Evolutionary conservation across 2,329 filamentous ascomycete genomes (phyloP), one percentile per base, ranked within the genome.

Genomic region (Pseudonectria foliicola): DNA sequence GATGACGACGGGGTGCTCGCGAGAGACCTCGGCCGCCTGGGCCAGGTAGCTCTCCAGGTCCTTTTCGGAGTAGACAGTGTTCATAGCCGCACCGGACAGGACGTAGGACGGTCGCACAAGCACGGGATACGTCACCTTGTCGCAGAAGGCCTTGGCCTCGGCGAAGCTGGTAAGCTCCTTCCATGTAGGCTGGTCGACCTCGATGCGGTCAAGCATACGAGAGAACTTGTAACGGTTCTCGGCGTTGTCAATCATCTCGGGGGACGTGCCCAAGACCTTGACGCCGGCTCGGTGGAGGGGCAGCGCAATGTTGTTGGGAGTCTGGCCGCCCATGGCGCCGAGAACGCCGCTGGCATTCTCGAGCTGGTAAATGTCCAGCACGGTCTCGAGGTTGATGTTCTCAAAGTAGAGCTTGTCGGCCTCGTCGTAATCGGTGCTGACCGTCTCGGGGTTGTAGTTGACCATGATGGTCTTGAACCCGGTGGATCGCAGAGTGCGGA

Each of bases 151-250:
- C 45, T 77, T 81, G 1, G 92, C 92, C 55, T 96, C 92, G 27
- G 89, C 82, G 46, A 95, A 88, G 67, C 87, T 95, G 3, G 89
- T 96, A 35, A 96, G 71, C 61, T 96, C 92, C 67, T 95, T 96
- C 92, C 92, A 98, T 7, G 85, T 85, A 6, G 92, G 92, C 66
- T 98, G 92, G 59, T 98, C 92, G 23, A 98, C 92, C 16, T 75
- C 82, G 48, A 96, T 95, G 49, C 85, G 77, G 63, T 98, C 92
- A 47, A 96, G 73, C 87, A 96, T 95, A 55, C 92, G 87, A 28
- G 88, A 95, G 71, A 96, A 96, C 71, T 96, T 96, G 75, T 93
- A 96, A 39, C 92, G 75, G 62, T 98, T 96, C 70, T 98, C 92
- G 2, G 92, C 92, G 25, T 77, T 87, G 60, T 98, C 92, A 55